phyloP scores from a whole-genome alignment of 2,329 filamentous ascomycete species.

The Neocucurbitaria cava region DNA sequence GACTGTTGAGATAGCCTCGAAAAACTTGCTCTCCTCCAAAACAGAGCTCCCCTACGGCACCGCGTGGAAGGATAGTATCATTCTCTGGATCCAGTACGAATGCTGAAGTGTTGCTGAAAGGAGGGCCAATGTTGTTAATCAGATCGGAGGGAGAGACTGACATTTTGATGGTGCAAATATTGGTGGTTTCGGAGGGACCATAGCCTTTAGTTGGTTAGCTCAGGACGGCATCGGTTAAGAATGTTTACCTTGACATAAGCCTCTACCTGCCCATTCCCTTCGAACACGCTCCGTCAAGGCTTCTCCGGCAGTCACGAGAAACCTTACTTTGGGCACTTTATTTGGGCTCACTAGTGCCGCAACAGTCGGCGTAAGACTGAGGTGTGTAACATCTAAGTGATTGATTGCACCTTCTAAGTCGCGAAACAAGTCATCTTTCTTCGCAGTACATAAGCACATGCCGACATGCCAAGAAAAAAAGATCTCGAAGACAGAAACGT shows the following conservation, averaged over 20 bases:
- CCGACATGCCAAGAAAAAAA: constrained; percentile 83
- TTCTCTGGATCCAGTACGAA: constrained; percentile 63
- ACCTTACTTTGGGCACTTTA: constrained; percentile 73
- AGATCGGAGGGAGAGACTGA: constrained; percentile 64
- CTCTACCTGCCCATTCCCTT: constrained; percentile 69
- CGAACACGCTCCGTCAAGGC: constrained; percentile 76
- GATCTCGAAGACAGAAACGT: constrained; percentile 88
- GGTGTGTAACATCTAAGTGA: constrained; percentile 71
- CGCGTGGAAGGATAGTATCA: constrained; percentile 64
- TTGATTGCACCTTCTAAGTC: constrained; percentile 75
- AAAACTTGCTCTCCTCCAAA: constrained; percentile 85
- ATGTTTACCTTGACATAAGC: constrained; percentile 71
- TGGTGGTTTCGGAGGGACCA: constrained; percentile 85
- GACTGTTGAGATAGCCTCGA: constrained; percentile 73
- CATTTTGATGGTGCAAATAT: constrained; percentile 79
- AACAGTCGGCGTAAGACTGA: constrained; percentile 86
- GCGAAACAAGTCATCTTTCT: constrained; percentile 75
- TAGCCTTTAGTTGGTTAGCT: constrained; percentile 59
- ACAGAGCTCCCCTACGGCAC: constrained; percentile 81
- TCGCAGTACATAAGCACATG: constrained; percentile 78
- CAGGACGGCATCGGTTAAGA: background rate
- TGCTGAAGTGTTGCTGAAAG: constrained; percentile 77
- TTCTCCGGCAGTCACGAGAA: constrained; percentile 83
- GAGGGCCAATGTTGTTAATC: constrained; percentile 77
- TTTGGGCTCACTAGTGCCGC: constrained; percentile 74